These are phyloP conservation scores for Ogataea dorogensis DNA, from an alignment of 805 yeast genomes.

Conservation along the genomic window DNA sequence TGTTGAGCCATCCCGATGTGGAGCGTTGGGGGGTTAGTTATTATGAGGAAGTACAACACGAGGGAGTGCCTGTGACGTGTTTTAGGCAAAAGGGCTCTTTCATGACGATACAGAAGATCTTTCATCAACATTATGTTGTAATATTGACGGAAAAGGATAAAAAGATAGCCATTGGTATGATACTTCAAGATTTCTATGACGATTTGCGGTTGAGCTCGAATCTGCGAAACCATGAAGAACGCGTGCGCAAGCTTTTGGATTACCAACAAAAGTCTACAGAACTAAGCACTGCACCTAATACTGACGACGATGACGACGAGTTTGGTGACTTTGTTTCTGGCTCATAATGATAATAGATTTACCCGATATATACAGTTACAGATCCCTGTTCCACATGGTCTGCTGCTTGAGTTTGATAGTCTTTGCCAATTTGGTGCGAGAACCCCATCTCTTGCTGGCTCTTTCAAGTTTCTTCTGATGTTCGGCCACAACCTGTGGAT, in stretches of 20 bases:
- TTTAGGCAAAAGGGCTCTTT: conserved; percentile 17
- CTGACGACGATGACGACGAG: conserved; percentile 20
- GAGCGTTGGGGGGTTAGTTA: conserved; percentile 19
- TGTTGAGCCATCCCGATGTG: conserved; percentile 13
- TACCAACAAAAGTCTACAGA: conserved; percentile 4
- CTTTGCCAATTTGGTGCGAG: conserved; percentile 26
- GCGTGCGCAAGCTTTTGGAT: conserved; percentile 16
- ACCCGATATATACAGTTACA: conserved; percentile 11
- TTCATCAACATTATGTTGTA: conserved; percentile 24
- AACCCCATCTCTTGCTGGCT: conserved; percentile 28
- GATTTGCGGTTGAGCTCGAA: conserved; percentile 23
- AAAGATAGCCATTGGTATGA: conserved; percentile 28
- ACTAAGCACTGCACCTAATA: conserved; percentile 1
- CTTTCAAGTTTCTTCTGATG: conserved; percentile 22
- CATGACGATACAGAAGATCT: conserved; percentile 24
- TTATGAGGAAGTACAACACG: conserved; percentile 13
- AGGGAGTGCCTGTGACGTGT: conserved; percentile 14
- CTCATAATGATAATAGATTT: conserved; percentile 4
- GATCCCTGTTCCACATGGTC: conserved; percentile 28
- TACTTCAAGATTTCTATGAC: conserved; percentile 26
- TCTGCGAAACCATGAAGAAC: conserved; percentile 20
- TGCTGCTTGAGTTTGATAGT: conserved; percentile 22
- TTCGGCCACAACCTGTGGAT: conserved; percentile 19
- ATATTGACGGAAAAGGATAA: conserved; percentile 18
- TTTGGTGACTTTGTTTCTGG: conserved; percentile 32